Evolutionary conservation across 1,139 yeast species (phyloP).

Genomic region (Hansenula sp.): DNA sequence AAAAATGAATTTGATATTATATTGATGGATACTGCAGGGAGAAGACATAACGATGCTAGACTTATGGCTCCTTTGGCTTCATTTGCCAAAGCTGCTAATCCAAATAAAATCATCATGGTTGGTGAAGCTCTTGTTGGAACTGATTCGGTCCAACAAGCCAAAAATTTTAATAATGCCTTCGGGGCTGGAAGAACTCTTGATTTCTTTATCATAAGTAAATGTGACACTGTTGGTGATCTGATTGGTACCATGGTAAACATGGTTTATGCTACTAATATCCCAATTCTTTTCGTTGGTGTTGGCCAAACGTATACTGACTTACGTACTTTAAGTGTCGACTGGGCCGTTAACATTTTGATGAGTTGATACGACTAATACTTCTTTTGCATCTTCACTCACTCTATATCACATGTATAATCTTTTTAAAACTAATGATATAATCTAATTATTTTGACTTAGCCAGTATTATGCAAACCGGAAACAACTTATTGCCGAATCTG

Average conservation of each 20-base stretch:
- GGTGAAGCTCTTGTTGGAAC: conserved; percentile 98
- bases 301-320: conserved; percentile 97
- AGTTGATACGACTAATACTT: no score
- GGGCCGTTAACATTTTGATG: conserved; percentile 88
- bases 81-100: conserved; percentile 93
- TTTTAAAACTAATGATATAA: no score
- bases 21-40: conserved; percentile 94
- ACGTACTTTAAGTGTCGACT: conserved; percentile 85
- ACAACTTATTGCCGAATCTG: conserved; percentile 8
- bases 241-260: conserved; percentile 96
- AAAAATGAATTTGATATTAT: conserved; percentile 75
- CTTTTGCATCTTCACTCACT: background rate
- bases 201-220: conserved; percentile 89
- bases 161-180: conserved; percentile 88
- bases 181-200: conserved; percentile 81
- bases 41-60: conserved; percentile 93
- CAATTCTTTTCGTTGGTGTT: conserved; percentile 91
- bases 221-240: conserved; percentile 96
- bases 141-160: conserved; percentile 94
- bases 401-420: no score
- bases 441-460: no score
- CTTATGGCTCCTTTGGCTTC: conserved; percentile 95
- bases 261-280: conserved; percentile 96
- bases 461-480: no score
- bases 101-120: conserved; percentile 96